Percentiles rank a stretch among this genome's conserved stretches.
These are phyloP conservation scores for Colletotrichum paranaense DNA, from an alignment of 2,329 filamentous ascomycete genomes.

Conservation along the genomic window DNA sequence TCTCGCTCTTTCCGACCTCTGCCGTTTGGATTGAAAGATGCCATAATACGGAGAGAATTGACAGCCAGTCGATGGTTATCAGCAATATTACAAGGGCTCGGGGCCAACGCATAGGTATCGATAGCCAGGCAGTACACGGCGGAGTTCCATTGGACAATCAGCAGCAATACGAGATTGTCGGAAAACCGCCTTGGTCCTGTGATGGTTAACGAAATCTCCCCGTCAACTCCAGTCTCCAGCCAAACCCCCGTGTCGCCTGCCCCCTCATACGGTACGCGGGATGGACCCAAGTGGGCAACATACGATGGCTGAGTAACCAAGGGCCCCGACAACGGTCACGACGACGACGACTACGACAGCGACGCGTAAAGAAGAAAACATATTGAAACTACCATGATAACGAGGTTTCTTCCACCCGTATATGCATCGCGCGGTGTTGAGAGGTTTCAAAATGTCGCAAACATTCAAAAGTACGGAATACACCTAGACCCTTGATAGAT, in stretches of 20 bases:
- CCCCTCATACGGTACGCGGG: neutral
- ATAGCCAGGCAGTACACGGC: neutral
- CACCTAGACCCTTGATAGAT: neutral
- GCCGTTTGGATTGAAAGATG: neutral
- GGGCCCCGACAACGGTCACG: neutral
- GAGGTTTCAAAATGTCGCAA: neutral
- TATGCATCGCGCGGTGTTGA: neutral
- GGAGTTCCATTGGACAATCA: neutral
- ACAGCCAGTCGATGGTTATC: neutral
- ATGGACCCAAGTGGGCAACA: neutral
- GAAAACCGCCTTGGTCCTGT: neutral
- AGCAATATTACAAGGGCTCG: neutral
- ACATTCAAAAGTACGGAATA: neutral
- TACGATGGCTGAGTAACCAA: slow-evolving; percentile 5
- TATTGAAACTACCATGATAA: neutral
- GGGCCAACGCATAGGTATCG: neutral
- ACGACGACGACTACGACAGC: neutral
- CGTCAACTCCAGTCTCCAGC: neutral
- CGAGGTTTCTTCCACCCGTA: neutral
- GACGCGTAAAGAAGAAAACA: neutral
- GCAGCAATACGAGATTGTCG: neutral
- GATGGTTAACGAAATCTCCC: neutral
- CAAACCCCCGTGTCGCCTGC: too few relatives aligned
- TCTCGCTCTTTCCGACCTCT: neutral
- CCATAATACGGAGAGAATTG: neutral